phyloP scores from a whole-genome alignment of 345 rosid genomes.

The Hypericum perforatum region DNA sequence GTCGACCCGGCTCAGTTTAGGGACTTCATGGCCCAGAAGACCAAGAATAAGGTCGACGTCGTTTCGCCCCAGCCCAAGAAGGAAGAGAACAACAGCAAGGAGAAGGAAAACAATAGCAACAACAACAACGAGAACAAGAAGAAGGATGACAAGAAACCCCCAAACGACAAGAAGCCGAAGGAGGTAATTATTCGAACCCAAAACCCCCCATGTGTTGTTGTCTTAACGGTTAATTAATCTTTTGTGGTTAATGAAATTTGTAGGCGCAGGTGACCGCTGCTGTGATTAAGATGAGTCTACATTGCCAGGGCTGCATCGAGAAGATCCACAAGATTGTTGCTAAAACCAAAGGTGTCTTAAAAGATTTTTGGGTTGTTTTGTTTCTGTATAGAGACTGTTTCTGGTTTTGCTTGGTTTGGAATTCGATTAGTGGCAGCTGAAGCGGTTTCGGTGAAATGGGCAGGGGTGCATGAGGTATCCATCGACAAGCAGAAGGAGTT shows the following conservation, averaged over 20 bases:
- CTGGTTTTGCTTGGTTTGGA: too few species aligned
- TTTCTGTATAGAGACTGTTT: too few species aligned
- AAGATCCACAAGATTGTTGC: conserved; percentile 42
- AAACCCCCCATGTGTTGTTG: too few species aligned
- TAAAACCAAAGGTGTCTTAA: conserved; percentile 47
- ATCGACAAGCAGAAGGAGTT: conserved; percentile 51
- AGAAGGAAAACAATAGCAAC: background rate
- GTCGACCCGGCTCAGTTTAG: conserved; percentile 49
- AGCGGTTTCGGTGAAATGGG: too few species aligned
- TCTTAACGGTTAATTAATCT: background rate
- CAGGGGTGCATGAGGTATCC: conserved; percentile 45
- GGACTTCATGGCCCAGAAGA: conserved; percentile 35
- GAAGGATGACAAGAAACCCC: conserved; percentile 4
- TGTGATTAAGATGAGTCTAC: conserved; percentile 47
- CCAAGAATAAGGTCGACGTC: conserved; percentile 57
- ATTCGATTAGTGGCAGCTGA: too few species aligned
- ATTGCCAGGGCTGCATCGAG: conserved; percentile 68
- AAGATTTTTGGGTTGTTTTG: too few species aligned
- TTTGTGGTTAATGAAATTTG: background rate
- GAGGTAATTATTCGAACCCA: conserved; percentile 19
- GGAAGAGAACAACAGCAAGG: background rate
- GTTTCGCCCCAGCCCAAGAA: conserved; percentile 69
- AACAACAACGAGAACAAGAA: conserved; percentile 15
- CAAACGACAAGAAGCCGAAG: conserved; percentile 34
- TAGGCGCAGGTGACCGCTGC: conserved; percentile 56